Percentiles rank a stretch among this genome's conserved stretches.
phyloP scores from a whole-genome alignment of 2,329 filamentous ascomycete species.

The Pyricularia pennisetigena region DNA sequence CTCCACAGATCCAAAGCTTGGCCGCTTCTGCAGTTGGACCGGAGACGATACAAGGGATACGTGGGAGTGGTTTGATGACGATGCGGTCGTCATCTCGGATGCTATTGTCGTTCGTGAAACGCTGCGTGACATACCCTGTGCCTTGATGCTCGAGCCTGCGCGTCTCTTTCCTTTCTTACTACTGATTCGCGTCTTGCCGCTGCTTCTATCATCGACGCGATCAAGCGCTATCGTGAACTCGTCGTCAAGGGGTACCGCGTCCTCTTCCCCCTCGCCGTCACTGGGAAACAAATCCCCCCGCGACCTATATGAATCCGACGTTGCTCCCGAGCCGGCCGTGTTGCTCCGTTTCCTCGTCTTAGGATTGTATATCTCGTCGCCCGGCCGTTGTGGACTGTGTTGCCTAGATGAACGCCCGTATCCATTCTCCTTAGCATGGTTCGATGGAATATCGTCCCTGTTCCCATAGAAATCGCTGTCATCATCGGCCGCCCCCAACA shows the following conservation, averaged over 20 bases:
- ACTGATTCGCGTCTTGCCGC: constrained; percentile 50
- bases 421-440: constrained; percentile 12
- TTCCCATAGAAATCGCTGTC: constrained; percentile 28
- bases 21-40: neutral
- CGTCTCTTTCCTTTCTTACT: constrained; percentile 32
- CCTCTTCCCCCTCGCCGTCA: constrained; percentile 76
- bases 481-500: constrained; percentile 49
- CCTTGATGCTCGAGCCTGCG: constrained; percentile 8
- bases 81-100: constrained; percentile 23
- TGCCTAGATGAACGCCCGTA: neutral
- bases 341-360: constrained; percentile 56
- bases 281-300: constrained; percentile 86
- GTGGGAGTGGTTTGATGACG: constrained; percentile 10
- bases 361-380: constrained; percentile 11
- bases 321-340: constrained; percentile 70
- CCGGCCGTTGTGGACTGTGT: neutral
- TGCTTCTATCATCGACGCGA: constrained; percentile 69
- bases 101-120: constrained; percentile 49
- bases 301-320: constrained; percentile 77
- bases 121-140: constrained; percentile 32
- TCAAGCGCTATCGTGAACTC: constrained; percentile 82
- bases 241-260: constrained; percentile 86
- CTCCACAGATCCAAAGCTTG: neutral
- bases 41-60: constrained; percentile 10
- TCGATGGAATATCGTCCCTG: constrained; percentile 9